Evolutionary conservation across 768 basidiomycete genomes (phyloP).

Genomic region (Tricholoma hemisulphureum): DNA sequence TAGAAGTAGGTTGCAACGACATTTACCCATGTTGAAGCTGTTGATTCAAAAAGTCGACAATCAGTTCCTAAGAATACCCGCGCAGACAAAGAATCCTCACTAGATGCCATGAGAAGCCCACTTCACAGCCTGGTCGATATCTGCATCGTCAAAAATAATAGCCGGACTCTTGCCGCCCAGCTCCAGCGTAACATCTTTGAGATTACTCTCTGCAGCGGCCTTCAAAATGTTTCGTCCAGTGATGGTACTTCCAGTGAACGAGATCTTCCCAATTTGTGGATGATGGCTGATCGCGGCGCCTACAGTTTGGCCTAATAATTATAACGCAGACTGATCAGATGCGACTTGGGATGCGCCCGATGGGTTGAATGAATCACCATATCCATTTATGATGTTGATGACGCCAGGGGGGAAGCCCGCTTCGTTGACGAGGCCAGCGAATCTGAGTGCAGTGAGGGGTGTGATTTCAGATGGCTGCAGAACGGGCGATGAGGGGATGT

Average conservation of each 20-base stretch:
- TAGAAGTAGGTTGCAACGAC: neutral
- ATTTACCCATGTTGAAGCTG: constrained; percentile 28
- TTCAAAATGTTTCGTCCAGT: constrained; percentile 78
- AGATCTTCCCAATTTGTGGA: constrained; percentile 59
- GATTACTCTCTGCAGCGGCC: constrained; percentile 72
- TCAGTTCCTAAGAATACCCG: neutral
- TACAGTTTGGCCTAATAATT: constrained; percentile 51
- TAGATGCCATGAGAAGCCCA: constrained; percentile 74
- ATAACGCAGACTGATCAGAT: constrained; percentile 43
- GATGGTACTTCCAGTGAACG: constrained; percentile 82
- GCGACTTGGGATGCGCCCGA: constrained; percentile 36
- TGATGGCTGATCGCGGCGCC: constrained; percentile 62
- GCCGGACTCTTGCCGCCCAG: constrained; percentile 73
- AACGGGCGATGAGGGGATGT: neutral
- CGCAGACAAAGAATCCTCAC: constrained; percentile 29
- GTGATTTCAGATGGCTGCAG: constrained; percentile 62
- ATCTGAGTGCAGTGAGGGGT: constrained; percentile 53
- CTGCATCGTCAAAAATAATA: constrained; percentile 69
- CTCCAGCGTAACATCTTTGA: constrained; percentile 82
- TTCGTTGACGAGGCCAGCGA: constrained; percentile 49
- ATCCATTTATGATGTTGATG: constrained; percentile 63
- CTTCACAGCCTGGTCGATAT: constrained; percentile 65
- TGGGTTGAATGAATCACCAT: constrained; percentile 26
- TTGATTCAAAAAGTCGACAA: neutral
- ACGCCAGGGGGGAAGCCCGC: constrained; percentile 73